phyloP scores from a whole-genome alignment of 2,329 filamentous ascomycete genomes.

The Plenodomus lindquistii region DNA sequence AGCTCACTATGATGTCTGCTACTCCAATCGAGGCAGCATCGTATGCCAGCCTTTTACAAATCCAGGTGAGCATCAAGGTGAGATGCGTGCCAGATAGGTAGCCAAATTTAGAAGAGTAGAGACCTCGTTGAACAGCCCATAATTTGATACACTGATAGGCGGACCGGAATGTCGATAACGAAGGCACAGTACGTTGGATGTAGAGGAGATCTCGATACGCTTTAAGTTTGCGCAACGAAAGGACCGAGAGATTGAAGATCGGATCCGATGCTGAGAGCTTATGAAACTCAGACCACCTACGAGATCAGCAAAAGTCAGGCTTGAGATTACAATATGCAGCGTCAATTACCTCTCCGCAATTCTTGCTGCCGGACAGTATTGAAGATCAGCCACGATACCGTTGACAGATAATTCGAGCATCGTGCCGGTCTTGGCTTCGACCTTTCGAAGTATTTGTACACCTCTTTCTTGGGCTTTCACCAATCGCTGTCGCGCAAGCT shows the following conservation, averaged over 20 bases:
- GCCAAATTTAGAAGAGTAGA: slow-evolving; percentile 68
- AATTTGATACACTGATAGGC: slow-evolving; percentile 64
- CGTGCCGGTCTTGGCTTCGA: slow-evolving; percentile 62
- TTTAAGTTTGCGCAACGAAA: slow-evolving; percentile 65
- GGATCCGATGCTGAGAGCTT: slow-evolving; percentile 56
- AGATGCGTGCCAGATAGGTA: slow-evolving; percentile 69
- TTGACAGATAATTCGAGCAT: slow-evolving; percentile 67
- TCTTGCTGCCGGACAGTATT: slow-evolving; percentile 65
- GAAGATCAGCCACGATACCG: slow-evolving; percentile 64
- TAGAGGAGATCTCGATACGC: slow-evolving; percentile 66
- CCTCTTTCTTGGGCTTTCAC: slow-evolving; percentile 50
- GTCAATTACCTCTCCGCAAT: slow-evolving; percentile 55
- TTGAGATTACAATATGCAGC: not conserved
- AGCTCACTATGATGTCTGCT: slow-evolving; percentile 59
- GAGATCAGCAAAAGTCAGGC: slow-evolving; percentile 6
- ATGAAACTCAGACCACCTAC: slow-evolving; percentile 44
- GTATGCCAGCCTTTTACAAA: slow-evolving; percentile 56
- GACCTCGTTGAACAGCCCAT: slow-evolving; percentile 65
- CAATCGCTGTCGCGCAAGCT: slow-evolving; percentile 60
- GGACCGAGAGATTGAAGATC: slow-evolving; percentile 59
- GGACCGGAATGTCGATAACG: slow-evolving; percentile 60
- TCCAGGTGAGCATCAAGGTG: slow-evolving; percentile 61
- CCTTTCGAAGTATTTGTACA: slow-evolving; percentile 59
- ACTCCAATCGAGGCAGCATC: slow-evolving; percentile 46
- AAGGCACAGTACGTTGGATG: slow-evolving; percentile 62